These are phyloP conservation scores for Fusarium sp. DNA, from an alignment of 2,329 filamentous ascomycete species.

Conservation along the genomic window DNA sequence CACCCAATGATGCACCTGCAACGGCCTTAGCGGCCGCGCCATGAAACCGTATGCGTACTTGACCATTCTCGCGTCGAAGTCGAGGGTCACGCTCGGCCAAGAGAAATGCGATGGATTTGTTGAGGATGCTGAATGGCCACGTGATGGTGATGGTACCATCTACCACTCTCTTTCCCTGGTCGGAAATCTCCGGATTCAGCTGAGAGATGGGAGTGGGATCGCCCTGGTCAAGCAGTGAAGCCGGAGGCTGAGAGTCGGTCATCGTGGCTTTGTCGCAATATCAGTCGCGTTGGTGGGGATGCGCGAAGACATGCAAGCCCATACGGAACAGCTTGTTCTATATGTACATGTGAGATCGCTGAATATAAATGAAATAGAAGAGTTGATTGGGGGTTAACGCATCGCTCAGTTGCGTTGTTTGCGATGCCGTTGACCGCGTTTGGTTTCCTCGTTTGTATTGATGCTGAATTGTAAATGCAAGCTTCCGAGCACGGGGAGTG, in stretches of 20 bases:
- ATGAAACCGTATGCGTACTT: slow-evolving; percentile 80
- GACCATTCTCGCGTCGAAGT: slow-evolving; percentile 77
- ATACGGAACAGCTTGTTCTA: slow-evolving; percentile 6
- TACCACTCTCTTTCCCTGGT: slow-evolving; percentile 58
- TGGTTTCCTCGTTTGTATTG: slow-evolving; percentile 5
- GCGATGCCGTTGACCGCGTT: slow-evolving; percentile 8
- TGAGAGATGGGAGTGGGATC: slow-evolving; percentile 63
- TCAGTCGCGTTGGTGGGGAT: slow-evolving; percentile 29
- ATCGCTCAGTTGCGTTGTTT: slow-evolving; percentile 12
- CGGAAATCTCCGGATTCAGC: slow-evolving; percentile 58
- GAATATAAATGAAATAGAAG: neutral
- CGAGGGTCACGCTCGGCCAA: slow-evolving; percentile 87
- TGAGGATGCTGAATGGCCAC: slow-evolving; percentile 90
- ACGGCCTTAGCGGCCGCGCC: slow-evolving; percentile 76
- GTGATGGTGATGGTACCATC: slow-evolving; percentile 82
- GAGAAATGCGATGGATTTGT: slow-evolving; percentile 76
- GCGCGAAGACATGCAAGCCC: slow-evolving; percentile 20
- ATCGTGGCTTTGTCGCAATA: slow-evolving; percentile 36
- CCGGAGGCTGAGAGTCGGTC: slow-evolving; percentile 35
- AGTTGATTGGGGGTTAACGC: neutral
- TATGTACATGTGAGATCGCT: slow-evolving; percentile 14
- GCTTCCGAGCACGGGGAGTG: slow-evolving; percentile 24
- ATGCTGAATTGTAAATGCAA: slow-evolving; percentile 23
- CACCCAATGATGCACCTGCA: slow-evolving; percentile 72
- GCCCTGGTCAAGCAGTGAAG: slow-evolving; percentile 42